These are phyloP conservation scores for Zymoseptoria crescenta DNA, from an alignment of 2,329 filamentous ascomycete genomes.

Conservation along the genomic window DNA sequence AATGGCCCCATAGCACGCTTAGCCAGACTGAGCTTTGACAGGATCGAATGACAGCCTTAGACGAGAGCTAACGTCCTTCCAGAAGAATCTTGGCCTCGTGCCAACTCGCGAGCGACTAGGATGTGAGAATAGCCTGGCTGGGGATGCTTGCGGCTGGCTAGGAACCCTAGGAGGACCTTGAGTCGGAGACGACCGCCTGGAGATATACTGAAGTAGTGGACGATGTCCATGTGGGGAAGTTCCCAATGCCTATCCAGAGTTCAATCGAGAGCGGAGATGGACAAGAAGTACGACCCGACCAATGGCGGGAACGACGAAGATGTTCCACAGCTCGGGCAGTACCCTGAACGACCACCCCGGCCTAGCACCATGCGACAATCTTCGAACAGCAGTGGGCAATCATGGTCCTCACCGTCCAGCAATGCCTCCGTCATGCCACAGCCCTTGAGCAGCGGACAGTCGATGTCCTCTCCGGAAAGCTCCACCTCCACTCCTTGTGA, in stretches of 20 bases:
- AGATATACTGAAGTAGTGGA: not conserved
- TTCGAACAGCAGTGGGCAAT: not conserved
- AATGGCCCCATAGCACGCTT: not conserved
- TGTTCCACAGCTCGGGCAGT: not conserved
- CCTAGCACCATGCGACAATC: not conserved
- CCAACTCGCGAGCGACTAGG: not conserved
- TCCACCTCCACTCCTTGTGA: not conserved
- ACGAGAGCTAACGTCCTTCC: not conserved
- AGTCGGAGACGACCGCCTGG: not conserved
- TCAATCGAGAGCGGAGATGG: not conserved
- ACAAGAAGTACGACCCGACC: not conserved
- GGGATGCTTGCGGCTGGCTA: not conserved
- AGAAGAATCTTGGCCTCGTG: not conserved
- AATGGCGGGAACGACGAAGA: not conserved
- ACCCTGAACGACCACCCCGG: not conserved
- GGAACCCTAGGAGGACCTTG: not conserved
- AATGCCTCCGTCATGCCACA: not conserved
- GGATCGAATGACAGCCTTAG: not conserved
- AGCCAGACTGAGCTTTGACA: not conserved
- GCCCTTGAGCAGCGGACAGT: not conserved
- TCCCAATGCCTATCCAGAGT: not conserved
- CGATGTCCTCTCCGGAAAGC: not conserved
- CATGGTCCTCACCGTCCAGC: not conserved
- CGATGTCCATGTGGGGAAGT: not conserved
- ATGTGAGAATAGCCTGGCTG: not conserved